These are phyloP conservation scores for Aspergillus aculeatinus DNA, from an alignment of 2,329 filamentous ascomycete species.

Conservation along the genomic window DNA sequence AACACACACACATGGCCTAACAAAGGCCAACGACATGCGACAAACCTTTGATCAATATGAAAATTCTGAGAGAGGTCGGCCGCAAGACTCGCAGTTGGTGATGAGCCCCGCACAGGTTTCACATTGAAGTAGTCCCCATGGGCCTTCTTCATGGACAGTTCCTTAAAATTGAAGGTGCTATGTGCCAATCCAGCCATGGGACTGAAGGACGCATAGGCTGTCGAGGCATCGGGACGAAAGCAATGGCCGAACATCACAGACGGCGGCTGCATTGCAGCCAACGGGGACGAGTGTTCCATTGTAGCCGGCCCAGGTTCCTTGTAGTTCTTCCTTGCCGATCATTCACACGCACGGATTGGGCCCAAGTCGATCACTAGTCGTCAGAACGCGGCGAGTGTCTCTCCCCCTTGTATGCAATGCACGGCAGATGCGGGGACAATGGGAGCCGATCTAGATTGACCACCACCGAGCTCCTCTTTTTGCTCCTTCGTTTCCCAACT, in stretches of 20 bases:
- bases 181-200: constrained; percentile 58
- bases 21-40: constrained; percentile 23
- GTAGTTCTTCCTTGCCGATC: constrained; percentile 1
- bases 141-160: constrained; percentile 68
- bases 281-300: constrained; percentile 92
- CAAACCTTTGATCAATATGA: constrained; percentile 89
- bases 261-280: constrained; percentile 85
- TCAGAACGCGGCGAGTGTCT: constrained; percentile 3
- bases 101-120: constrained; percentile 77
- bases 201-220: constrained; percentile 54
- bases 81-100: constrained; percentile 84
- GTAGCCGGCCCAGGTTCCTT: constrained; percentile 12
- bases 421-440: constrained; percentile 12
- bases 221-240: constrained; percentile 57
- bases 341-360: not conserved
- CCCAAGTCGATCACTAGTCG: not conserved
- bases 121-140: constrained; percentile 77
- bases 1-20: constrained; percentile 3
- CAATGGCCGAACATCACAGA: constrained; percentile 63
- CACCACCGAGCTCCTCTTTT: constrained; percentile 9
- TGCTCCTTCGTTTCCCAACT: constrained; percentile 10
- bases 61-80: constrained; percentile 97
- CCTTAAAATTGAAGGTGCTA: constrained; percentile 73
- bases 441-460: constrained; percentile 7
- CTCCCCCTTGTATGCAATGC: constrained; percentile 24